Conservation (phyloP, 75 land plant genomes). For the Chamaecyparis obtusa region DNA sequence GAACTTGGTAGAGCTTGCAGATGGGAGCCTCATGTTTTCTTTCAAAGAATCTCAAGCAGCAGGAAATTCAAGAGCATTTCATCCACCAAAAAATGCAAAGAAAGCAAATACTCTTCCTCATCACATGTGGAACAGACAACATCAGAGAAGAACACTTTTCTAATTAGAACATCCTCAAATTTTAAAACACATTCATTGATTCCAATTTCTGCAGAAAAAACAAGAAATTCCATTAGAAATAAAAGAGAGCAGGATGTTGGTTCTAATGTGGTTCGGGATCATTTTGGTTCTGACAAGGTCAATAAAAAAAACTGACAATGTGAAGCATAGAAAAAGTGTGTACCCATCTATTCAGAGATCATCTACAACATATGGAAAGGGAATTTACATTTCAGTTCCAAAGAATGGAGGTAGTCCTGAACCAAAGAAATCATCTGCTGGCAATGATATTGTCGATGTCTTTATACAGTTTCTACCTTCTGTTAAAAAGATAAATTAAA, state of each 20-base stretch:
- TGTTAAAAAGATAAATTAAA: slow-evolving; percentile 18
- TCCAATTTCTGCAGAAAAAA: slow-evolving; percentile 30
- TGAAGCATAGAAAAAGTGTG: background rate
- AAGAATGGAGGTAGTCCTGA: background rate
- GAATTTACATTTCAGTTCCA: background rate
- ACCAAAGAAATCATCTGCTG: too few species aligned
- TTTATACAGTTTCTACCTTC: slow-evolving; percentile 33
- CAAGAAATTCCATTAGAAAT: slow-evolving; percentile 9
- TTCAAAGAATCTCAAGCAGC: slow-evolving; percentile 22
- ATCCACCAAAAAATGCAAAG: slow-evolving; percentile 7
- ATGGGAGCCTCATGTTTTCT: slow-evolving; percentile 26
- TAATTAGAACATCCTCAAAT: slow-evolving; percentile 7
- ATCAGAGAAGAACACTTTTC: background rate
- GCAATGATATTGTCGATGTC: slow-evolving; percentile 26
- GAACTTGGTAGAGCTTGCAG: slow-evolving; percentile 73
- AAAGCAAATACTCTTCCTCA: slow-evolving; percentile 1
- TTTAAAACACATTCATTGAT: slow-evolving; percentile 20
- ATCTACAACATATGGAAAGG: slow-evolving; percentile 13
- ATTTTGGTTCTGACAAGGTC: slow-evolving; percentile 12
- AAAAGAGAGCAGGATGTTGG: background rate
- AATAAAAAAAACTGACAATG: slow-evolving; percentile 10
- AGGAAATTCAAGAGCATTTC: slow-evolving; percentile 4
- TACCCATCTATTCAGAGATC: slow-evolving; percentile 21
- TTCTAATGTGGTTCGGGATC: slow-evolving; percentile 1
- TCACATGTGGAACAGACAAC: slow-evolving; percentile 12